Base-by-base conservation (phyloP, 2,329 filamentous ascomycete genomes). In the Fusarium bulbicola region DNA sequence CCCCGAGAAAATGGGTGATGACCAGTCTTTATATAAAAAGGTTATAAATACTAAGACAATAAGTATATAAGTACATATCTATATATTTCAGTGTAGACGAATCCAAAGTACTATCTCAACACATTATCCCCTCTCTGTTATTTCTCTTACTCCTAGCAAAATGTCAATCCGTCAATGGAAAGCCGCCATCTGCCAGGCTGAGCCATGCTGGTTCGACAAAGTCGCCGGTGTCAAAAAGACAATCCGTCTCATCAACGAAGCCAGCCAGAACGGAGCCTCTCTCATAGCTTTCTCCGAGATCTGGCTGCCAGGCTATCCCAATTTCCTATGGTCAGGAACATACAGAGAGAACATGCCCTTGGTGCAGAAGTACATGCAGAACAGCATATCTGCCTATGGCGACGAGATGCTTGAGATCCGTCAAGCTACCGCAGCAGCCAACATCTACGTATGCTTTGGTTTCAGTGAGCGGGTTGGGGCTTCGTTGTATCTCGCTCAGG, bases 401-500 rank as follows among this genome's bases (percentile, higher is more conserved):
- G 34, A 50, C 1, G 57, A 50, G 34, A 59, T 59, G 57, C 57
- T 59, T 2, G 24, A 59, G 34, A 59, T 59, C 10, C 57, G 57
- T 3, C 57, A 59, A 28, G 57, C 43, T 16, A 14, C 57, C 0
- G 57, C 43, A 6, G 57, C 57, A 1, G 26, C 43, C 3, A 50
- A 39, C 3, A 59, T 59, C 8, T 59, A 59, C 3, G 57, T 59
- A 12, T 50, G 32, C 4, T 50, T 59, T 30, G 45, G 57, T 1
- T 59, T 59, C 28, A 59, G 45, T n/a, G 43, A 59, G 21, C 57
- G 57, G 6, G 57, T 59, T 5, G 43, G 57, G 5, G 57, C 43
- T 12, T 59, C 57, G 3, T 30, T 59, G 21, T 59, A 59, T 21
- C 57, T 59, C 9, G 36, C 43, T 79, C 74, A 87, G 67, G 80